Evolutionary conservation across 192 early-diverging fungal species (phyloP), one percentile per base, ranked within the genome.

Genomic region (Radiomyces spectabilis): DNA sequence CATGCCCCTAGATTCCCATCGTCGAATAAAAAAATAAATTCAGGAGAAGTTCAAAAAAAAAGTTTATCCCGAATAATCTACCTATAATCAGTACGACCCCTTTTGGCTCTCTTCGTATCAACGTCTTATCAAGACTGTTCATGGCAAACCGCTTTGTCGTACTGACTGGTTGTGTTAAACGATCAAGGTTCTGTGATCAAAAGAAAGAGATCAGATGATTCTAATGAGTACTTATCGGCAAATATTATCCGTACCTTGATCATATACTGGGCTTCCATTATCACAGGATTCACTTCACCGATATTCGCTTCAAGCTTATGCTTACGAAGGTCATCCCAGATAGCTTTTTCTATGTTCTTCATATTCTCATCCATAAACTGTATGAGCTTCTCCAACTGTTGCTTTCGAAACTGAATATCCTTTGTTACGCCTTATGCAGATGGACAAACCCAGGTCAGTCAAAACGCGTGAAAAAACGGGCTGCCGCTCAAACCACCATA

Each of bases 81-180:
- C 79, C 83, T 40, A 91, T 77, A 31, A 89, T 66, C 48, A 85
- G 63, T 10, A 80, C 83, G 24, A 82, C 74, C 56, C 94, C 94
- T 51, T 85, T 76, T 0, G 93, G 91, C 31, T 90, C 86, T 43
- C 73, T 79, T 59, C 85, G 77, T 41, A 79, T 55, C 38, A 68
- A 57, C n/a, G 67, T 55, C 24, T 46, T 64, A 63, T 72, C 74
- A 37, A 75, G 33, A 47, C 69, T 16, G 21, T 78, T 72, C 13
- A 67, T 67, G 31, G 64, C 57, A 62, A 72, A 73, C 7, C 51
- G 50, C 9, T 45, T 35, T 31, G 46, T 18, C 22, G 47, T 31
- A 21, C 34, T 24, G 1, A 61, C 54, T 7, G 80, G 71, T 47
- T 65, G 67, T 15, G 69, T 45, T 59, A 81, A 74, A 45, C 57